A percentile compares a stretch with the other conserved stretches of the same genome.
phyloP scores from a whole-genome alignment of 202 grass and related monocot species.

The Carex arenaria region DNA sequence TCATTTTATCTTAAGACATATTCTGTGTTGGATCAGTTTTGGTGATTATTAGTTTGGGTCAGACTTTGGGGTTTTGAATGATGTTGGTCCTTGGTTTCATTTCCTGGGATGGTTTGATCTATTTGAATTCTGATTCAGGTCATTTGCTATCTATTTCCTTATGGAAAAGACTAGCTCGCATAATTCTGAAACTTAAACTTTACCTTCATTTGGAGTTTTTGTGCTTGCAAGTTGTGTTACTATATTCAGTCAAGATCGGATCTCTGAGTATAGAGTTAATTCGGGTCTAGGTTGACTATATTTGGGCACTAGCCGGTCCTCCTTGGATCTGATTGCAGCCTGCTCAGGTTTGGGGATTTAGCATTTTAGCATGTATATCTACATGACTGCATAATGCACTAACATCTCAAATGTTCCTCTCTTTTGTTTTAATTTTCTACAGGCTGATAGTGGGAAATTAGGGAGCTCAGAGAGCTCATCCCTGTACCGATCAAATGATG shows the following conservation, averaged over 20 bases:
- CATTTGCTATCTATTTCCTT: background rate
- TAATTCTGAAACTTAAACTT: background rate
- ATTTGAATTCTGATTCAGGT: background rate
- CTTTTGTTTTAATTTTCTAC: conserved; percentile 14
- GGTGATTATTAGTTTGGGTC: background rate
- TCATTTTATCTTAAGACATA: background rate
- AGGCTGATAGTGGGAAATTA: conserved; percentile 68
- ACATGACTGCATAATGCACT: background rate
- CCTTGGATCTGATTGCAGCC: background rate
- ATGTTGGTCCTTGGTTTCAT: background rate
- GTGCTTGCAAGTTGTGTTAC: background rate
- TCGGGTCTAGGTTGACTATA: background rate
- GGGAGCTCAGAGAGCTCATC: conserved; percentile 70
- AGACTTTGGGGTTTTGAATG: background rate
- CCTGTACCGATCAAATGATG: conserved; percentile 37
- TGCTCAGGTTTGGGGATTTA: background rate
- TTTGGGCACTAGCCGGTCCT: background rate
- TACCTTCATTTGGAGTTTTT: background rate
- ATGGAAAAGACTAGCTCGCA: background rate
- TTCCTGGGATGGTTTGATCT: background rate
- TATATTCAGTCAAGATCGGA: background rate
- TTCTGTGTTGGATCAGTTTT: background rate
- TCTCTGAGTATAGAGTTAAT: background rate
- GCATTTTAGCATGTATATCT: background rate
- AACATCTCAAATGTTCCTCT: background rate